Conservation (phyloP, 2,329 filamentous ascomycete genomes). For the Ophiobolus disseminans region DNA sequence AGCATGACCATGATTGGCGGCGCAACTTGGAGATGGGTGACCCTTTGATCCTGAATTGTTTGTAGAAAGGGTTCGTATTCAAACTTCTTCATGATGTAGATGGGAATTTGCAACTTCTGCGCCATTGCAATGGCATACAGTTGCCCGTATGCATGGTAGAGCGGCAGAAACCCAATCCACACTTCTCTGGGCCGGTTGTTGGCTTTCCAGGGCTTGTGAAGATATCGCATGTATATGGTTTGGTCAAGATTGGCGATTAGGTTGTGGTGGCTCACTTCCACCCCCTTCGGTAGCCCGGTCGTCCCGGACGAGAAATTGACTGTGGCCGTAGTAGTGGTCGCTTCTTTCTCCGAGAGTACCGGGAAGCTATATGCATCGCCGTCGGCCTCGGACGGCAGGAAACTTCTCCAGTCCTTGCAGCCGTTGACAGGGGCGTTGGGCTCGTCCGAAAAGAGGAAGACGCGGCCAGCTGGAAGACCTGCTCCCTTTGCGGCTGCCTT, state of each 20-base stretch:
- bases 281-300: conserved; percentile 61
- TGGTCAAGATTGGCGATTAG: conserved; percentile 61
- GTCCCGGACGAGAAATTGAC: conserved; percentile 63
- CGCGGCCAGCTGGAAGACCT: conserved; percentile 35
- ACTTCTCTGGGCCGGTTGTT: conserved; percentile 54
- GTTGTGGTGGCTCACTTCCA: conserved; percentile 59
- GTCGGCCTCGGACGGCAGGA: conserved; percentile 36
- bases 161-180: conserved; percentile 56
- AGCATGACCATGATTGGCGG: conserved; percentile 56
- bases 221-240: conserved; percentile 56
- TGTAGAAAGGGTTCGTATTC: conserved; percentile 50
- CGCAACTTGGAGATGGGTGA: conserved; percentile 51
- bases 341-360: conserved; percentile 31
- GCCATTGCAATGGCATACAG: conserved; percentile 52
- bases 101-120: conserved; percentile 55
- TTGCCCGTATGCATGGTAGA: conserved; percentile 58
- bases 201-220: conserved; percentile 50
- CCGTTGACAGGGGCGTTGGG: conserved; percentile 30
- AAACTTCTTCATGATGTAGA: conserved; percentile 53
- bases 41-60: conserved; percentile 45
- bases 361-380: conserved; percentile 37
- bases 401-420: conserved; percentile 41
- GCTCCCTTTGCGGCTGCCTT: conserved; percentile 37
- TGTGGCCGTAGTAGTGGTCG: conserved; percentile 47
- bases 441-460: conserved; percentile 45